Base-by-base conservation (phyloP, 345 rosid species). In the Syzygium grande region DNA sequence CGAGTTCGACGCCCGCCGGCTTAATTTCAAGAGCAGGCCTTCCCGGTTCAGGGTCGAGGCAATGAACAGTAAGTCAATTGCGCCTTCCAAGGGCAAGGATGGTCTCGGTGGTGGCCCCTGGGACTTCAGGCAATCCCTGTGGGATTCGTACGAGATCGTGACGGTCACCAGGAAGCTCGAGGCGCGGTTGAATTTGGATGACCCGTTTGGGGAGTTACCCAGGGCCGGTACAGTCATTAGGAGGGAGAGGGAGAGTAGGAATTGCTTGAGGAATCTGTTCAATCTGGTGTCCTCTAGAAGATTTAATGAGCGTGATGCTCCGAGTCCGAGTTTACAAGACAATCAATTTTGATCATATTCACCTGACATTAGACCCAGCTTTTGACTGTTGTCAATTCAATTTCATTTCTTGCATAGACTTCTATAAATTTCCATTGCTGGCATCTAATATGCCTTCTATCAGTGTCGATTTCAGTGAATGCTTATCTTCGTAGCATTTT, bases 121-220 rank as follows among this genome's bases (percentile, higher is more conserved):
- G 99, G 98, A 97, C 89, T 94, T 93, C 85, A 85, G 89, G 85
- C 94, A 96, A 51, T 96, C 98, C 0, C 90, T 98, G 16, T 94
- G 94, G 93, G 99, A 96, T 90, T 91, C 98, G 0, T 93, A 94
- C 51, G 99, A 98, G 95, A 92, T 96, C 87, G 93, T 96, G 86
- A 88, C 92, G 0, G 90, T 95, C 34, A 84, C 95, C 58, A 96
- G 90, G 90, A 95, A 56, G 92, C 78, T 96, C 78, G 99, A 96
- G 90, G 88, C 91, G 4, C 94, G 92, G 55, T 89, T 96, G 15
- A 88, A 89, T 34, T 46, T 92, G 46, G 94, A 95, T 53, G 88
- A 92, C 68, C 91, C 90, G 7, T 87, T 73, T 80, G 87, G 77
- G 43, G 68, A 58, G 77, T 61, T 56, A 41, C 54, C 29, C 2